Conservation (phyloP, 495 filamentous ascomycete species). For the Pseudevernia furfuracea region DNA sequence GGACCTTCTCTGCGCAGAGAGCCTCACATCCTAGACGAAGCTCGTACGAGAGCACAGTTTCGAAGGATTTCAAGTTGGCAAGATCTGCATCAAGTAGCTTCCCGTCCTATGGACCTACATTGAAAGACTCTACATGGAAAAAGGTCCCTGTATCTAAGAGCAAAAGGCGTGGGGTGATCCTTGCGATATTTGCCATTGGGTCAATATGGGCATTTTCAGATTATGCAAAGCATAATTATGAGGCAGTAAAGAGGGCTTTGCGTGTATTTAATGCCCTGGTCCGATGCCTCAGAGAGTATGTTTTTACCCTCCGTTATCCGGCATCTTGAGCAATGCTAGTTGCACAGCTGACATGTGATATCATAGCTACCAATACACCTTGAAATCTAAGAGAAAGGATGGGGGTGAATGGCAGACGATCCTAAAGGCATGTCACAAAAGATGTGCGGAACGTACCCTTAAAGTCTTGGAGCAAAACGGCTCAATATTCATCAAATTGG, state of each 20-base stretch:
- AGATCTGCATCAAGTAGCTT: not conserved
- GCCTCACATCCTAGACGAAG: not conserved
- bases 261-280: constrained; percentile 11
- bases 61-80: not conserved
- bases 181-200: constrained; percentile 46
- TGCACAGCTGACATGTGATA: not conserved
- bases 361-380: constrained; percentile 69
- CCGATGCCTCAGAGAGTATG: constrained; percentile 14
- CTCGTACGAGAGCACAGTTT: not conserved
- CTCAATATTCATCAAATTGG: constrained; percentile 96
- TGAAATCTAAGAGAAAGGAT: constrained; percentile 55
- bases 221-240: constrained; percentile 60
- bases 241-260: constrained; percentile 8
- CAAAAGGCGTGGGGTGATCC: constrained; percentile 33
- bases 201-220: constrained; percentile 57
- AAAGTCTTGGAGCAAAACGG: constrained; percentile 87
- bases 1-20: not conserved
- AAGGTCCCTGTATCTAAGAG: constrained; percentile 8
- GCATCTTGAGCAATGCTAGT: not conserved
- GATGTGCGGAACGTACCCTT: constrained; percentile 84
- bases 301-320: not conserved
- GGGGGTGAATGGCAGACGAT: constrained; percentile 53
- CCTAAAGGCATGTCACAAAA: constrained; percentile 82
- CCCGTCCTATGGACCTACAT: not conserved
- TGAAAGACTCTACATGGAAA: not conserved